phyloP scores from a whole-genome alignment of 2,329 filamentous ascomycete genomes.

The Fusarium algeriense region DNA sequence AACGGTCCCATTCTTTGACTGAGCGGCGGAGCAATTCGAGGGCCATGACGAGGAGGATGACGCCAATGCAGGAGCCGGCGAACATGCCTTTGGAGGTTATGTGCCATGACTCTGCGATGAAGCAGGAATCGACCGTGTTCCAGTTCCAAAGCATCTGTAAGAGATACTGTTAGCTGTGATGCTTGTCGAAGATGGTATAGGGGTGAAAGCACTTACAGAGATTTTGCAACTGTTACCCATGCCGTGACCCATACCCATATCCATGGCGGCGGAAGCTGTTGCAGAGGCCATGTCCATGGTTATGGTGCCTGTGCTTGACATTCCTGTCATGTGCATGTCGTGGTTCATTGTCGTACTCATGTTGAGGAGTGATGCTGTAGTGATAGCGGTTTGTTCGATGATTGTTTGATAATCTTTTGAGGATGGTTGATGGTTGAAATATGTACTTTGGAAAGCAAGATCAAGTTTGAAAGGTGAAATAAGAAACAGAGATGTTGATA shows the following conservation, averaged over 20 bases:
- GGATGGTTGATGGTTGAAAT: neutral
- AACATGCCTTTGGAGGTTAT: constrained; percentile 78
- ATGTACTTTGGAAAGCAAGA: neutral
- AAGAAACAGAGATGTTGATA: neutral
- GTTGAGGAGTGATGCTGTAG: neutral
- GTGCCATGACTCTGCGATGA: constrained; percentile 77
- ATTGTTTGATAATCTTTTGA: neutral
- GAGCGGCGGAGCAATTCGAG: constrained; percentile 80
- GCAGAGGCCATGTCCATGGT: constrained; percentile 41
- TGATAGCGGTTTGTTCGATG: neutral
- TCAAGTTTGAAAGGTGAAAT: neutral
- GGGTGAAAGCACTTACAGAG: constrained; percentile 48
- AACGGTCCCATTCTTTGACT: constrained; percentile 78
- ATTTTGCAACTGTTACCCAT: constrained; percentile 53
- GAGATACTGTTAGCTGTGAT: neutral
- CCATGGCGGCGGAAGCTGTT: constrained; percentile 29
- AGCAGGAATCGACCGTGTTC: constrained; percentile 77
- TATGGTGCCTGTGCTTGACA: constrained; percentile 20
- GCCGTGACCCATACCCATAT: constrained; percentile 26
- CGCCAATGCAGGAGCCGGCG: constrained; percentile 82
- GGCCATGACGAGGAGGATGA: constrained; percentile 77
- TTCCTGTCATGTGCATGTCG: constrained; percentile 33
- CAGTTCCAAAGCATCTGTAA: constrained; percentile 84
- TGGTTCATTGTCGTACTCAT: constrained; percentile 15
- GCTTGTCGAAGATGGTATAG: no score